A percentile compares a stretch with the other conserved stretches of the same genome.
Evolutionary conservation across 1,284 basidiomycete species (phyloP).

Genomic region (Moesziomyces parantarcticus): DNA sequence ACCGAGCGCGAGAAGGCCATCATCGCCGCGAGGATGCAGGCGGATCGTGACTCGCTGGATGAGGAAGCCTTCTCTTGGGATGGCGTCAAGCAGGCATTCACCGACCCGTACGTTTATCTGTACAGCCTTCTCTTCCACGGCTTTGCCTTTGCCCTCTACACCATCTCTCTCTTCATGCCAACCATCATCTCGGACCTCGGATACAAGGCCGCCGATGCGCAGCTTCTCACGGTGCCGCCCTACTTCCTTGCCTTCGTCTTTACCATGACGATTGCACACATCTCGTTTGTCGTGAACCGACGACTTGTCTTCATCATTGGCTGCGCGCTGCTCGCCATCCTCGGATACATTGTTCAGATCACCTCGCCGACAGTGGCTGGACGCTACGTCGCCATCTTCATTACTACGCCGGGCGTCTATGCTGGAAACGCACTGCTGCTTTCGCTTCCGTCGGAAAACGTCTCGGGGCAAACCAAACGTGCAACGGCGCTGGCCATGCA

Average conservation of each 20-base stretch:
- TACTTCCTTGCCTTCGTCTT: slow-evolving; percentile 70
- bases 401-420: slow-evolving; percentile 75
- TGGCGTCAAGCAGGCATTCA: slow-evolving; percentile 70
- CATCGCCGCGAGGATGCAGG: slow-evolving; percentile 71
- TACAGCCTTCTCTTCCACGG: slow-evolving; percentile 77
- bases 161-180: slow-evolving; percentile 53
- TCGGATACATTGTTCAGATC: slow-evolving; percentile 77
- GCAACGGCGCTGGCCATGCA: slow-evolving; percentile 77
- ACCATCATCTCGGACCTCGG: slow-evolving; percentile 75
- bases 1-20: slow-evolving; percentile 72
- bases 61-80: slow-evolving; percentile 66
- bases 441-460: slow-evolving; percentile 76
- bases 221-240: slow-evolving; percentile 76
- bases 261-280: slow-evolving; percentile 71
- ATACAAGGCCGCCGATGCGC: slow-evolving; percentile 74
- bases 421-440: slow-evolving; percentile 72
- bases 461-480: slow-evolving; percentile 78
- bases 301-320: slow-evolving; percentile 73
- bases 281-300: slow-evolving; percentile 66
- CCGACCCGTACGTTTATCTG: slow-evolving; percentile 75
- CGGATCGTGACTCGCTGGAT: slow-evolving; percentile 73
- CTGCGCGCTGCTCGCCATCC: slow-evolving; percentile 72
- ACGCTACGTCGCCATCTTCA: slow-evolving; percentile 75
- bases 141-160: slow-evolving; percentile 70
- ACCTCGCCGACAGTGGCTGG: slow-evolving; percentile 72